Evolutionary conservation across 768 basidiomycete species (phyloP).

Genomic region (Asterophora parasitica): DNA sequence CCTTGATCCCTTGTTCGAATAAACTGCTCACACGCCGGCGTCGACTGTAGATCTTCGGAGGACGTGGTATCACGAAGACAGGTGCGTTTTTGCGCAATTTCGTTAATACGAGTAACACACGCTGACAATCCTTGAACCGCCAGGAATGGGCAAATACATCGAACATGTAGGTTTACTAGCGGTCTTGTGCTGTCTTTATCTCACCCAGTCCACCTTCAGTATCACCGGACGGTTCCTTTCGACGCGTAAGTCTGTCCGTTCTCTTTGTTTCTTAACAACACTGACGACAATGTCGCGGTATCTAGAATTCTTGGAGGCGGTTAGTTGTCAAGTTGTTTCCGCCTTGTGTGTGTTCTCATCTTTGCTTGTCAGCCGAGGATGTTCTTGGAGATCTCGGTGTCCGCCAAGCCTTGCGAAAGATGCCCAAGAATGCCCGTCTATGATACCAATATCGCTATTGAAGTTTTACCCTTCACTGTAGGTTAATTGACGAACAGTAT

Average conservation of each 20-base stretch:
- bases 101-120: neutral
- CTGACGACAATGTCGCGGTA: neutral
- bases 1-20: neutral
- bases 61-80: constrained; percentile 66
- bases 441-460: no score
- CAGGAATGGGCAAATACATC: constrained; percentile 64
- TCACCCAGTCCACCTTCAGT: constrained; percentile 23
- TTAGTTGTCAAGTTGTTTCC: constrained; percentile 2
- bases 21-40: neutral
- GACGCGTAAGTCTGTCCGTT: constrained; percentile 40
- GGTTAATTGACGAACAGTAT: no score
- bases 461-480: no score
- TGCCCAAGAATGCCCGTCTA: constrained; percentile 57
- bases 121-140: constrained; percentile 21
- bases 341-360: neutral
- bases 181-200: no score
- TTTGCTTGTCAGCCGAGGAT: constrained; percentile 45
- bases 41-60: constrained; percentile 72
- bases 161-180: constrained; percentile 52
- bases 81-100: neutral
- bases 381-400: constrained; percentile 74
- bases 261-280: neutral
- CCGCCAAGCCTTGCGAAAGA: constrained; percentile 66
- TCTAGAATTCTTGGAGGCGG: constrained; percentile 16
- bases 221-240: constrained; percentile 46